phyloP scores from a whole-genome alignment of 1,284 basidiomycete genomes.

The Rhodotorula sp. region DNA sequence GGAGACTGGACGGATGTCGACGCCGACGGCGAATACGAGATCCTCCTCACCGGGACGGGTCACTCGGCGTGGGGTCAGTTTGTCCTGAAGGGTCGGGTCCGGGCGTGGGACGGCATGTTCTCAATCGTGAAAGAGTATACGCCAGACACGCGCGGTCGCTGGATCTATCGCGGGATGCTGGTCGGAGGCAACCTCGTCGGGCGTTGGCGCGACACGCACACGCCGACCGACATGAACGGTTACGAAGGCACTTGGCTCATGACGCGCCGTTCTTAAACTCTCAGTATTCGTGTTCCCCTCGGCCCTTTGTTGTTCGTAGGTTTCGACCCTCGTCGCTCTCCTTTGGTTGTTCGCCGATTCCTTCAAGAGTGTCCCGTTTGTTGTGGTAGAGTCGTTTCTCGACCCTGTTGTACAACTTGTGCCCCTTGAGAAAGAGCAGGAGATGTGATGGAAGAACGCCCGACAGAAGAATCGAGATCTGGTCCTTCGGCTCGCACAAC shows the following conservation, averaged over 20 bases:
- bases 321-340: too few relatives aligned
- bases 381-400: background rate
- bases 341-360: background rate
- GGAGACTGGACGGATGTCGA: constrained; percentile 27
- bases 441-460: too few relatives aligned
- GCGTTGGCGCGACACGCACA: constrained; percentile 42
- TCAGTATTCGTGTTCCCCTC: background rate
- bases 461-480: too few relatives aligned
- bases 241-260: constrained; percentile 34
- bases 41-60: constrained; percentile 40
- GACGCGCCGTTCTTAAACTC: constrained; percentile 8
- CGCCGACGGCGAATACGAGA: constrained; percentile 40
- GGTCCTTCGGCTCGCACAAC: too few relatives aligned
- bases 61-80: constrained; percentile 45
- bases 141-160: constrained; percentile 39
- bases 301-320: background rate
- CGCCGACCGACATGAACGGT: constrained; percentile 31
- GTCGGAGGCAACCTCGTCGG: constrained; percentile 39
- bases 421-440: too few relatives aligned
- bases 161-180: constrained; percentile 38
- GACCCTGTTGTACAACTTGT: too few relatives aligned
- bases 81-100: constrained; percentile 37
- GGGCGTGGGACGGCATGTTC: constrained; percentile 42
- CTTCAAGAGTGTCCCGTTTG: background rate
- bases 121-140: constrained; percentile 42